Conservation (phyloP, 129 eudicot species). For the Arctium minus region DNA sequence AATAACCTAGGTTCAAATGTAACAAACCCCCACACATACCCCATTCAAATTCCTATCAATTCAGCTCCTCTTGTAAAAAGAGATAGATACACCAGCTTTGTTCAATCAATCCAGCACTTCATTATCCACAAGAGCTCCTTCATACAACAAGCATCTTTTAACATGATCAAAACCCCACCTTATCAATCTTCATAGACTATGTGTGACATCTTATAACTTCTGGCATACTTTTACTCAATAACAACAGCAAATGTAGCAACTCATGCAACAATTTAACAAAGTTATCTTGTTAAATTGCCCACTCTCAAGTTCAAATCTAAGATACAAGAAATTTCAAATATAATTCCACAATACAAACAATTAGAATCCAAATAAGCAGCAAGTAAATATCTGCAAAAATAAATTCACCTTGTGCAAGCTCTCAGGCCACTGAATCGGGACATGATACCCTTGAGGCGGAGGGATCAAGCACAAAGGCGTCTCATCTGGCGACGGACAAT, state of each 20-base stretch:
- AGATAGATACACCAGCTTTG: not conserved
- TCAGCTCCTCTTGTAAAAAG: not conserved
- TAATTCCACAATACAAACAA: not conserved
- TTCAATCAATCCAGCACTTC: not conserved
- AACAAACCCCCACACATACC: not conserved
- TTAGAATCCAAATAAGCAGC: not conserved
- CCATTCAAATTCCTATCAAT: not conserved
- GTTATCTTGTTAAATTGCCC: not conserved
- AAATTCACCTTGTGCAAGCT: conserved; percentile 76
- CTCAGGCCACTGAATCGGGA: conserved; percentile 92
- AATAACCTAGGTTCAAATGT: not conserved
- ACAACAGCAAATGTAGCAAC: not conserved
- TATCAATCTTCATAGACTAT: not conserved
- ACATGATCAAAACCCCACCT: not conserved
- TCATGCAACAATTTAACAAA: not conserved
- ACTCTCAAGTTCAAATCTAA: conserved; percentile 7
- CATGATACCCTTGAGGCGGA: conserved; percentile 71
- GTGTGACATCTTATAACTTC: not conserved
- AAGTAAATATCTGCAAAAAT: not conserved
- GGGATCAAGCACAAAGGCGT: conserved; percentile 86
- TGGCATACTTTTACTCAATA: conserved; percentile 1
- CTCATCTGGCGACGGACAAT: conserved; percentile 75
- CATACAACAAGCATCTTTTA: conserved; percentile 6
- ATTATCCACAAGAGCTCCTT: not conserved
- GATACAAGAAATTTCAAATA: not conserved